Conservation (phyloP, 2,329 filamentous ascomycete species). For the Pezicula neosporulosa region DNA sequence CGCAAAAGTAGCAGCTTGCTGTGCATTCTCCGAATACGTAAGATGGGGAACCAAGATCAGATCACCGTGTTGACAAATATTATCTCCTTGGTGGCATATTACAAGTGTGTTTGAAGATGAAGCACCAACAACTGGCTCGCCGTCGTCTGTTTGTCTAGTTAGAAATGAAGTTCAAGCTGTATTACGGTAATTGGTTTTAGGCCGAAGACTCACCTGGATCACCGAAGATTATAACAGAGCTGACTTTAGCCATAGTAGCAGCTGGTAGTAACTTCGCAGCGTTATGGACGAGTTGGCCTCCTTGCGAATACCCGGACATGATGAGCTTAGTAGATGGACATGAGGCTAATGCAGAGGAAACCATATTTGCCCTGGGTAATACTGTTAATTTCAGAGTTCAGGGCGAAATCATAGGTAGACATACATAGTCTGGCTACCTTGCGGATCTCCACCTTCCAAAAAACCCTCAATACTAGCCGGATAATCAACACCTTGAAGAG, state of each 20-base stretch:
- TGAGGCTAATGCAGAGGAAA: constrained; percentile 7
- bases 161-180: neutral
- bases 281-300: constrained; percentile 22
- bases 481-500: constrained; percentile 53
- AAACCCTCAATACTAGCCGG: constrained; percentile 41
- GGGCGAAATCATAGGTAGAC: neutral
- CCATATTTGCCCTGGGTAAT: constrained; percentile 4
- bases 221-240: constrained; percentile 21
- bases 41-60: constrained; percentile 14
- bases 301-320: constrained; percentile 20
- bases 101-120: constrained; percentile 15
- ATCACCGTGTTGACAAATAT: constrained; percentile 15
- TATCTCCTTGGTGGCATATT: constrained; percentile 20
- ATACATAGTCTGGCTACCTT: constrained; percentile 39
- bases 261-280: constrained; percentile 14
- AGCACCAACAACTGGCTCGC: constrained; percentile 14
- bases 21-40: constrained; percentile 1
- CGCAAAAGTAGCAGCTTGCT: neutral
- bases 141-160: constrained; percentile 6
- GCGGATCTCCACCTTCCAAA: constrained; percentile 40
- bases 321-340: constrained; percentile 21
- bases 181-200: neutral
- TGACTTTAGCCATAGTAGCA: constrained; percentile 11
- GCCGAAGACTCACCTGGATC: constrained; percentile 12
- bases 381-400: neutral